Evolutionary conservation across 1,139 yeast species (phyloP).

Genomic region (Arxiozyma telluris): DNA sequence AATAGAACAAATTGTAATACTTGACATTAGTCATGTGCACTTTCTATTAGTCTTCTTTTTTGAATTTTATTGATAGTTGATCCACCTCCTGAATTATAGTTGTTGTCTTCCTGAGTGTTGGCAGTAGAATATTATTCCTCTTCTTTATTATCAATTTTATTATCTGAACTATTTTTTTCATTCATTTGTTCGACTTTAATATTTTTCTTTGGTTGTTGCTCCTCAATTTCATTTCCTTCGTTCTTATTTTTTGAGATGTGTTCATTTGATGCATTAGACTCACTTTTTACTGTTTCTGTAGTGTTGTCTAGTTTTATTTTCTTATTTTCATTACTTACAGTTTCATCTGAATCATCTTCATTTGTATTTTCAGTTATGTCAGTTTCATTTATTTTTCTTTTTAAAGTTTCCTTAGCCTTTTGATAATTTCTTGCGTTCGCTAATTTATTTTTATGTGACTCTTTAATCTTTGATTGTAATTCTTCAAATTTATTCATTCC

Average conservation of each 20-base stretch:
- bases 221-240: conserved; percentile 4
- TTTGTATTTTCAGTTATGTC: background rate
- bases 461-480: conserved; percentile 6
- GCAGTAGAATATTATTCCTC: no score
- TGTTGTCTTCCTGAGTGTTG: background rate
- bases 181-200: background rate
- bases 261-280: background rate
- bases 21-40: no score
- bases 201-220: conserved; percentile 9
- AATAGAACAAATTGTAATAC: no score
- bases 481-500: conserved; percentile 4
- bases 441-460: conserved; percentile 14
- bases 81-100: no score
- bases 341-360: background rate
- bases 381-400: conserved; percentile 13
- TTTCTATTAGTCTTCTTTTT: background rate
- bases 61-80: no score
- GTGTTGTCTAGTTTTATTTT: background rate
- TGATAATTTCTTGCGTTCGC: conserved; percentile 18
- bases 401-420: conserved; percentile 10
- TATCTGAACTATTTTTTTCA: background rate
- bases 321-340: background rate
- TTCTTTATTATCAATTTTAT: no score
- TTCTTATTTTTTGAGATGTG: conserved; percentile 4
- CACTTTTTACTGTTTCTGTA: background rate